Evolutionary conservation across 2,329 filamentous ascomycete genomes (phyloP).

Genomic region (Didymella lethalis): DNA sequence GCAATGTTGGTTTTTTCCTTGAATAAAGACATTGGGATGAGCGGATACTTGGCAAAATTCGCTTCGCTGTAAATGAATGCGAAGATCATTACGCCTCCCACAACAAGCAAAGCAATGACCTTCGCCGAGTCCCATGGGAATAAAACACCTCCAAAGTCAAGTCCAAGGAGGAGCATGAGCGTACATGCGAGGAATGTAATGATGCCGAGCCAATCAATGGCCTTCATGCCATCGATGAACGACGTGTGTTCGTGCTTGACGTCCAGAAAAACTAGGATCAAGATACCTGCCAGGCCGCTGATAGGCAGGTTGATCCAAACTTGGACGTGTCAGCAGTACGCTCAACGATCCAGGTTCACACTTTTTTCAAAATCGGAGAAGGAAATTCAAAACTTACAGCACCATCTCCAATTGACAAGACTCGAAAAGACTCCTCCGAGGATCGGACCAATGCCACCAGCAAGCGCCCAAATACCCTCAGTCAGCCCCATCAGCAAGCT

Average conservation of each 20-base stretch:
- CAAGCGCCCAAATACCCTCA: slow-evolving; percentile 64
- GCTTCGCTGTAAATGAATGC: slow-evolving; percentile 70
- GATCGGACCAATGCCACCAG: slow-evolving; percentile 61
- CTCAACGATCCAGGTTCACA: too few relatives aligned
- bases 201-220: slow-evolving; percentile 64
- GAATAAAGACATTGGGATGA: slow-evolving; percentile 74
- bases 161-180: slow-evolving; percentile 61
- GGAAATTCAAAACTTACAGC: slow-evolving; percentile 45
- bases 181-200: slow-evolving; percentile 60
- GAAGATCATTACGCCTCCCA: slow-evolving; percentile 58
- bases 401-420: slow-evolving; percentile 60
- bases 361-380: background rate
- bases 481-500: slow-evolving; percentile 61
- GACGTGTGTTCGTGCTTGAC: slow-evolving; percentile 63
- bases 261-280: slow-evolving; percentile 62
- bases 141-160: slow-evolving; percentile 62
- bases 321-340: slow-evolving; percentile 23
- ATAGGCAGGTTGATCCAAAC: slow-evolving; percentile 65
- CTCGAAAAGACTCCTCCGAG: slow-evolving; percentile 61
- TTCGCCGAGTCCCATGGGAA: slow-evolving; percentile 64
- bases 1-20: slow-evolving; percentile 64
- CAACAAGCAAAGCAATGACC: slow-evolving; percentile 63
- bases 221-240: slow-evolving; percentile 57
- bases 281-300: slow-evolving; percentile 57
- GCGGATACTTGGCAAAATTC: slow-evolving; percentile 68